Conservation (phyloP, 306 rosid species). For the Cucurbita pepo region DNA sequence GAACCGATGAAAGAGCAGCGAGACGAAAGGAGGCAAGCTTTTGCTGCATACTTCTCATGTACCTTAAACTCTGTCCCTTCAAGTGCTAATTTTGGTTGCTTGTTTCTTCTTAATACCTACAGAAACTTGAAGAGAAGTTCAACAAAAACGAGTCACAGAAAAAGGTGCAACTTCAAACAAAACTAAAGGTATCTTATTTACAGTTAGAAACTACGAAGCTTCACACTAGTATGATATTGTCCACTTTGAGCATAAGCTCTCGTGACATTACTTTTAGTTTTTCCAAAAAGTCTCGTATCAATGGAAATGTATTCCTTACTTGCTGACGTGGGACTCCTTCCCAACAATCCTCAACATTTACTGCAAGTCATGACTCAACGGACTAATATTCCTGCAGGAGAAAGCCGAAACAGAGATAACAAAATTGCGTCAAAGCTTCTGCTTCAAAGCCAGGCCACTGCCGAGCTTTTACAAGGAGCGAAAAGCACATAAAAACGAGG, state of each 20-base stretch:
- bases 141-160: constrained; percentile 44
- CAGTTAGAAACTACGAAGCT: background rate
- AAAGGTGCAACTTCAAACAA: constrained; percentile 46
- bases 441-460: constrained; percentile 92
- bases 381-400: constrained; percentile 35
- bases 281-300: no score
- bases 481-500: constrained; percentile 31
- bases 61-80: background rate
- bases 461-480: constrained; percentile 76
- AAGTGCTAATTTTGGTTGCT: background rate
- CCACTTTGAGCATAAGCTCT: no score
- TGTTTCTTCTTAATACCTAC: background rate
- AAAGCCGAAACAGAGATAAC: constrained; percentile 54
- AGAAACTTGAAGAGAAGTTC: constrained; percentile 96
- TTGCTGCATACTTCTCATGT: constrained; percentile 4
- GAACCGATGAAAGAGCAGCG: constrained; percentile 88
- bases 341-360: no score
- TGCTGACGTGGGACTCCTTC: no score
- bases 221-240: no score
- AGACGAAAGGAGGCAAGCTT: constrained; percentile 69
- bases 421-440: constrained; percentile 58
- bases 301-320: no score
- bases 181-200: constrained; percentile 38
- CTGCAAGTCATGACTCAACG: background rate
- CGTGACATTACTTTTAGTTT: no score